Percentiles rank a stretch among this genome's conserved stretches.
These are phyloP conservation scores for Penicillium sp. DNA, from an alignment of 2,329 filamentous ascomycete genomes.

Conservation along the genomic window DNA sequence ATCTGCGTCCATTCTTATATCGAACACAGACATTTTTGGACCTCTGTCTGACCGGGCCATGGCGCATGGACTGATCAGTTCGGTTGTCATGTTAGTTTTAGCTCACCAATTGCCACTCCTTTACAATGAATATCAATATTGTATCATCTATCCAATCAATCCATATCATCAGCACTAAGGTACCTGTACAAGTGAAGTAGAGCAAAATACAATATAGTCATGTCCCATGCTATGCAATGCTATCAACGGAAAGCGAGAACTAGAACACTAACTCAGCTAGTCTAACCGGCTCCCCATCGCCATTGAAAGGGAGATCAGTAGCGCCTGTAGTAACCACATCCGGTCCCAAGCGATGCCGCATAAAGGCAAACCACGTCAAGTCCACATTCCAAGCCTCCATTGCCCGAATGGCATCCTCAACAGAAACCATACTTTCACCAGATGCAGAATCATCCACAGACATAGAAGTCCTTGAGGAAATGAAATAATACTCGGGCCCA, in stretches of 20 bases:
- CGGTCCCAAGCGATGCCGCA: conserved; percentile 12
- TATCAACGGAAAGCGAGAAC: neutral
- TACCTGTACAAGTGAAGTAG: neutral
- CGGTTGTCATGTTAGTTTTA: conserved; percentile 12
- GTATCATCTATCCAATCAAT: neutral
- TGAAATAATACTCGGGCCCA: conserved; percentile 34
- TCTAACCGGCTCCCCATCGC: conserved; percentile 14
- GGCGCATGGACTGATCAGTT: neutral
- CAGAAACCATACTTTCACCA: conserved; percentile 13
- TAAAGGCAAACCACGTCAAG: conserved; percentile 42
- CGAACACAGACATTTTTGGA: neutral
- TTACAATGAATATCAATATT: conserved; percentile 5
- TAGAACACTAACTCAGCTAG: conserved; percentile 32
- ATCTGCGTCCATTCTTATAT: neutral
- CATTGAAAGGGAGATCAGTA: neutral
- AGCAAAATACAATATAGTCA: neutral
- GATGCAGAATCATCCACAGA: neutral
- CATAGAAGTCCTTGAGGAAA: neutral
- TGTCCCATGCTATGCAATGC: neutral
- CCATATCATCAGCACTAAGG: neutral
- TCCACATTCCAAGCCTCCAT: conserved; percentile 44
- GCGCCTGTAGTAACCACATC: neutral
- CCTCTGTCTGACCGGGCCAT: neutral
- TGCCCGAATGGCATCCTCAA: conserved; percentile 32
- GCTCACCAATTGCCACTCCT: conserved; percentile 21